These are phyloP conservation scores for Discostella stelligera DNA, from an alignment of 352 stramenopile species.

Conservation along the genomic window DNA sequence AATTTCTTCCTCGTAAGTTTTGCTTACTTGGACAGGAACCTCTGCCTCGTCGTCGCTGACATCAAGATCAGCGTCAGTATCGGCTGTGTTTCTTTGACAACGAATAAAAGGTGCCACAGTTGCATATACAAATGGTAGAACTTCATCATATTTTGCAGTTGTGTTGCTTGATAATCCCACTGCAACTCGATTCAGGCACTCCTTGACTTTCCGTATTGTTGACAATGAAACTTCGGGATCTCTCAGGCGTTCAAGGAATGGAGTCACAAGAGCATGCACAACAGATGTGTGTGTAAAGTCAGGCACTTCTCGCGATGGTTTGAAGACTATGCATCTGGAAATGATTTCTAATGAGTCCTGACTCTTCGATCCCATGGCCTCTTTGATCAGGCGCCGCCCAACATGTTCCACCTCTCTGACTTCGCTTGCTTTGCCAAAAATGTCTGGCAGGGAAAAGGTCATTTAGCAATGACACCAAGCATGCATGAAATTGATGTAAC, in stretches of 20 bases:
- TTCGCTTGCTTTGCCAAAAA: constrained; percentile 81
- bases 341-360: constrained; percentile 82
- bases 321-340: constrained; percentile 66
- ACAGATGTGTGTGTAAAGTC: constrained; percentile 50
- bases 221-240: constrained; percentile 55
- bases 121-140: constrained; percentile 81
- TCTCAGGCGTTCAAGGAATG: constrained; percentile 75
- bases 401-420: constrained; percentile 76
- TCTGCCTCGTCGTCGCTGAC: constrained; percentile 62
- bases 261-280: constrained; percentile 73
- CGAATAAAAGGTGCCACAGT: constrained; percentile 76
- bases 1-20: constrained; percentile 22
- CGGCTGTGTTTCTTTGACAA: constrained; percentile 56
- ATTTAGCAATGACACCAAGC: constrained; percentile 1
- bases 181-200: constrained; percentile 74
- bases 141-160: constrained; percentile 57
- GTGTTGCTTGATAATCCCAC: constrained; percentile 77
- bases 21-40: constrained; percentile 62
- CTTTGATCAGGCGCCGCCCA: constrained; percentile 79
- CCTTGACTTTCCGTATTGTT: constrained; percentile 74
- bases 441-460: constrained; percentile 32
- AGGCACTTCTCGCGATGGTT: constrained; percentile 50
- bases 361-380: constrained; percentile 81
- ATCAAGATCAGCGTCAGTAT: constrained; percentile 86
- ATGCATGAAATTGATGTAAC: neutral